Evolutionary conservation across 2,329 filamentous ascomycete genomes (phyloP), one percentile per base, ranked within the genome.

Genomic region (Catunica adiposa): DNA sequence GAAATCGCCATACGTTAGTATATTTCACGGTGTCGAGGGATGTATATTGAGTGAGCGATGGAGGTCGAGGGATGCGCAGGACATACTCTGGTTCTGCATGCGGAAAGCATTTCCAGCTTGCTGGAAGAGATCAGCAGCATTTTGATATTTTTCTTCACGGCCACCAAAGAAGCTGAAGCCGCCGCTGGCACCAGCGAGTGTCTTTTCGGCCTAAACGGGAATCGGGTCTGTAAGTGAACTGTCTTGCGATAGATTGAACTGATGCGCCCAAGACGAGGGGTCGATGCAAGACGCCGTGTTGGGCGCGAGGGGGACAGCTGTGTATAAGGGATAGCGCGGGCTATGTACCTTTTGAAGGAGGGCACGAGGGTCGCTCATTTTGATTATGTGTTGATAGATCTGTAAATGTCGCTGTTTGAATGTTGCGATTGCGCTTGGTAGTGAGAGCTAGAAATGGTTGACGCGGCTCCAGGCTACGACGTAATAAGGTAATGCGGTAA

Each of bases 121-220:
- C 59, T 79, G 82, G 66, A 89, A 97, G 61, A 92, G 73, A 62
- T 96, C 89, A 60, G 86, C 87, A 14, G 90, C 90, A 70, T 83
- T 81, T 71, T 94, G 86, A 66, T 86, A 89, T 70, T 96, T 97
- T 61, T 95, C 89, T 64, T 86, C 78, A 58, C 82, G 79, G 48
- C 86, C 86, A 46, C 89, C 86, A 63, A 98, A 96, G 70, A 95
- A 82, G 67, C 82, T 86, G 71, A 95, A 96, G 63, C 89, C 89
- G 26, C 84, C 75, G 20, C 79, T 74, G 42, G 90, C 89, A 62
- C 83, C 75, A 63, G 82, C 71, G 25, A 86, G 78, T 54, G 82
- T 77, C 73, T 92, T 94, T 66, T 96, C 87, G 72, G 92, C 92
- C 89, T 96, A 67, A 62, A 56, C 15, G 14, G 15, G 14, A 20